These are phyloP conservation scores for Rhodamnia argentea DNA, from an alignment of 345 rosid species.

Conservation along the genomic window DNA sequence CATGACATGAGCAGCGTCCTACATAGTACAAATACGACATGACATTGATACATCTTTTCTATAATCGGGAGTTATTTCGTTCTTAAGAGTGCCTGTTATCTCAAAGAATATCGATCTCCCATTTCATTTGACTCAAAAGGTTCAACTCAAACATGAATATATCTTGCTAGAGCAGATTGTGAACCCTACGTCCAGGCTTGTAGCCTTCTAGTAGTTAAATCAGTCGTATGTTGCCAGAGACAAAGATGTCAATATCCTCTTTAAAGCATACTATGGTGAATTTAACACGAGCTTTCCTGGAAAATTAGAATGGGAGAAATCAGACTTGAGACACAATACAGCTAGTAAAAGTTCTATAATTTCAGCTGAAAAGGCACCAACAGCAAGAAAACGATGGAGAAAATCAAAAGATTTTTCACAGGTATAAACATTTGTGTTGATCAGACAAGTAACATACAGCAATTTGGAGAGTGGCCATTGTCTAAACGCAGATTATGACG, in stretches of 20 bases:
- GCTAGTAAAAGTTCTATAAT: background rate
- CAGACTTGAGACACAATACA: background rate
- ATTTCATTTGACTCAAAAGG: background rate
- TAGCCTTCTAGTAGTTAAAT: background rate
- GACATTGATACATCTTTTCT: background rate
- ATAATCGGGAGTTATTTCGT: background rate
- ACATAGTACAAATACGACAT: background rate
- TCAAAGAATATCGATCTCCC: background rate
- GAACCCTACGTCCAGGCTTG: background rate
- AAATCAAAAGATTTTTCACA: background rate
- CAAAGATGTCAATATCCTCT: background rate
- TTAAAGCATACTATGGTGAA: background rate
- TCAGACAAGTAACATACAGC: fast-evolving
- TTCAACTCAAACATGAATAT: background rate
- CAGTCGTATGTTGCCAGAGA: background rate
- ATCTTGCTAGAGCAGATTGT: background rate
- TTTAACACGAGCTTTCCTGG: background rate
- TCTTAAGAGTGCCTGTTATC: background rate
- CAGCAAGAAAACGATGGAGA: too few species aligned
- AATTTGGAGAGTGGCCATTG: background rate
- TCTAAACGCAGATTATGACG: background rate
- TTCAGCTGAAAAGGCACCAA: background rate
- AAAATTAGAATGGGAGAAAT: background rate
- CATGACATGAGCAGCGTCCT: background rate
- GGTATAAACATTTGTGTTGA: background rate